Percentiles rank a stretch among this genome's conserved stretches.
These are phyloP conservation scores for Melampsora larici-populina DNA, from an alignment of 1,284 basidiomycete genomes.

Conservation along the genomic window DNA sequence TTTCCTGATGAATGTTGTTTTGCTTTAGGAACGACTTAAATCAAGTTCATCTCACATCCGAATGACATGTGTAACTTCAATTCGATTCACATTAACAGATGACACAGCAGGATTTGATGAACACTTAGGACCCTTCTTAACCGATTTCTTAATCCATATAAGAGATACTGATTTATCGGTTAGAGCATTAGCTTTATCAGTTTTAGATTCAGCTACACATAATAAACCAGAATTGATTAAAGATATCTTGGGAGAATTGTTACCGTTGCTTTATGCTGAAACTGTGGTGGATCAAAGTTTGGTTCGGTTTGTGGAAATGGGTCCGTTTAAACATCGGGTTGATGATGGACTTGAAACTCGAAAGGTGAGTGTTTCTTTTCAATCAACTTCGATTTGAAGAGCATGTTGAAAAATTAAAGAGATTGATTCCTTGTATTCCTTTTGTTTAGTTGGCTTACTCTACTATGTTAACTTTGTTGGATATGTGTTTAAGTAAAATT, in stretches of 20 bases:
- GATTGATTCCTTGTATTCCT: not conserved
- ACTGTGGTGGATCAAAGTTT: slow-evolving; percentile 75
- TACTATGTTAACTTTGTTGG: slow-evolving; percentile 91
- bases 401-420: not conserved
- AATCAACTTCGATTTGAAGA: too few species aligned
- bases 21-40: slow-evolving; percentile 54
- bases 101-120: slow-evolving; percentile 72
- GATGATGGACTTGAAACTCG: slow-evolving; percentile 88
- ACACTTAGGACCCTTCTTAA: slow-evolving; percentile 23
- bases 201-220: slow-evolving; percentile 87
- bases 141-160: slow-evolving; percentile 38
- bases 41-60: slow-evolving; percentile 65
- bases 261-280: slow-evolving; percentile 81
- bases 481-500: slow-evolving; percentile 80
- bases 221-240: slow-evolving; percentile 87
- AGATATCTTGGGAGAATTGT: slow-evolving; percentile 71
- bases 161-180: slow-evolving; percentile 38
- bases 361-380: slow-evolving; percentile 49
- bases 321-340: slow-evolving; percentile 92
- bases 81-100: slow-evolving; percentile 92
- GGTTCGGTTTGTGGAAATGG: slow-evolving; percentile 86
- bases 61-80: slow-evolving; percentile 86
- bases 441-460: slow-evolving; percentile 80
- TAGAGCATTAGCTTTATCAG: slow-evolving; percentile 67
- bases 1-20: not conserved